Evolutionary conservation across 345 rosid species (phyloP).

Genomic region (Lepidium sativum): DNA sequence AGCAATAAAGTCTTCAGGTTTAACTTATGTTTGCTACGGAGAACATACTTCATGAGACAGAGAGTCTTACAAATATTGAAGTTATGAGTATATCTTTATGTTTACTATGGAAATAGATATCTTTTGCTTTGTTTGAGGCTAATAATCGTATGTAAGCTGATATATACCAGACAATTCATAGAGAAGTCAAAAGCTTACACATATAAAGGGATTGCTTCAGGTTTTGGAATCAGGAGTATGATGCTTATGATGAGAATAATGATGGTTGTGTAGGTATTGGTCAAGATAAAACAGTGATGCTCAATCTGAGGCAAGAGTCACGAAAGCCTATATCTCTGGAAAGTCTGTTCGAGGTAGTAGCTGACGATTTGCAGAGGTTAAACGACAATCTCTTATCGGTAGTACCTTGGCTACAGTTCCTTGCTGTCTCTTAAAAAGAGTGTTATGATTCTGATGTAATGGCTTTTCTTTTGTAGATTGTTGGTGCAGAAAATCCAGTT

Average conservation of each 20-base stretch:
- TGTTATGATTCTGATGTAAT: not conserved
- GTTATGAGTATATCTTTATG: not conserved
- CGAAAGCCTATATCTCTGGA: slow-evolving; percentile 44
- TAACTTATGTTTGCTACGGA: not conserved
- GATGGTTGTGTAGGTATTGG: slow-evolving; percentile 32
- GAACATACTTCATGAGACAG: not conserved
- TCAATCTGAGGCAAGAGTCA: slow-evolving; percentile 48
- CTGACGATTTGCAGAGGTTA: slow-evolving; percentile 71
- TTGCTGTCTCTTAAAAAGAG: not conserved
- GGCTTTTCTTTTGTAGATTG: slow-evolving; percentile 3
- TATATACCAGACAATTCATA: not conserved
- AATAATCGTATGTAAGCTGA: not conserved
- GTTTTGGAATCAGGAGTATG: not conserved
- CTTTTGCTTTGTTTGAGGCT: not conserved
- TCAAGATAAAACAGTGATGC: slow-evolving; percentile 38
- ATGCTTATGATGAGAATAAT: slow-evolving; percentile 9
- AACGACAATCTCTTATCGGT: slow-evolving; percentile 88
- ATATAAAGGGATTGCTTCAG: not conserved
- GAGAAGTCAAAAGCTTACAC: not conserved
- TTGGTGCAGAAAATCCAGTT: too few relatives aligned
- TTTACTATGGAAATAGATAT: not conserved
- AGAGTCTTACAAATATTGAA: not conserved
- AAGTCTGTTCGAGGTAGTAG: slow-evolving; percentile 65
- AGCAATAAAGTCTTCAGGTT: not conserved
- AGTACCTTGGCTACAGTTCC: slow-evolving; percentile 24